Base-by-base conservation (phyloP, 2,329 filamentous ascomycete species). In the Ceratocystis destructans region DNA sequence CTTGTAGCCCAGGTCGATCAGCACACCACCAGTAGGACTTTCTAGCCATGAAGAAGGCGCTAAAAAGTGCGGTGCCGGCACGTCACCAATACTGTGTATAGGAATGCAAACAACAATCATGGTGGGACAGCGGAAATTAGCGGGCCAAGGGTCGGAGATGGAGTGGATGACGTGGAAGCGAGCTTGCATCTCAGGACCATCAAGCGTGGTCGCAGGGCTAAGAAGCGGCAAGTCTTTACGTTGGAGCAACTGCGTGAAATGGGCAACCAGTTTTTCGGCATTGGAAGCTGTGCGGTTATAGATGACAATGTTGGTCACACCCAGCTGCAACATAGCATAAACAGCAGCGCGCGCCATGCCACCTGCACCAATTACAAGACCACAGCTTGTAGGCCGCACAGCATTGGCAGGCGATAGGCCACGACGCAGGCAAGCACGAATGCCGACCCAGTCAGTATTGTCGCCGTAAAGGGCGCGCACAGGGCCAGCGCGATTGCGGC, bases 371-470 rank as follows among this genome's bases (percentile, higher is more conserved):
- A 87, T 80, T 25, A 87, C 79, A 15, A 87, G 76, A 0, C 81
- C 84, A 1, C 78, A 82, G 1, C 79, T 81, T 8, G 75, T 78
- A 0, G 81, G 77, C 2, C 83, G 79, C 0, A 87, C 80, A 1
- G 82, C 83, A 69, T 87, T 87, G 2, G 87, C 86, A 0, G 88
- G 88, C 0, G 88, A 90, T 1, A 91, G 77, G 1, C 87, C 87
- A 41, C 87, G 80, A 5, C 85, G 81, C 53, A 92, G 82, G 71
- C 87, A 90, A 2, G 86, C 87, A 64, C 86, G 79, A 53, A 92
- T 88, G 4, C 88, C 88, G 44, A 90, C 87, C 86, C 88, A 92
- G 73, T 92, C 88, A 0, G 88, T 91, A 68, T 92, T 92, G 67
- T 91, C 87, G 1, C 88, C 89, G 69, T 90, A 89, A 0, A 91